Conservation (phyloP, 371 early-diverging fungal genomes). For the Synchytrium microbalum region DNA sequence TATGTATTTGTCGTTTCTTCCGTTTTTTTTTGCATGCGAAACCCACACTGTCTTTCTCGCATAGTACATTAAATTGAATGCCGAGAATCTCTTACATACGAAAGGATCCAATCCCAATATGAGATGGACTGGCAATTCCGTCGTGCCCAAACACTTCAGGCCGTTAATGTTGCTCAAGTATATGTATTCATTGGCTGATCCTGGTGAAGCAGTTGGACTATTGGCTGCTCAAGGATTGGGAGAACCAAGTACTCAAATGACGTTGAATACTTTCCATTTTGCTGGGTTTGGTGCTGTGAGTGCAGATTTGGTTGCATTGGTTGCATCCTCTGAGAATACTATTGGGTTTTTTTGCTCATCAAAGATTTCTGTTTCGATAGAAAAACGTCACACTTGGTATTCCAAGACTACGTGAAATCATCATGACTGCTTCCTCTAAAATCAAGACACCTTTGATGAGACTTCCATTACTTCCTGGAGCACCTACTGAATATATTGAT, state of each 20-base stretch:
- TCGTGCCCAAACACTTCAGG: slow-evolving; percentile 54
- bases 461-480: slow-evolving; percentile 58
- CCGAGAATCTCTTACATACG: slow-evolving; percentile 38
- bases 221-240: slow-evolving; percentile 99
- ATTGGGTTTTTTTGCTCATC: slow-evolving; percentile 8
- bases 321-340: too few species aligned
- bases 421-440: slow-evolving; percentile 95
- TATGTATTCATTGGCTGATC: slow-evolving; percentile 86
- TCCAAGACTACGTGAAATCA: slow-evolving; percentile 98
- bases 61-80: slow-evolving; percentile 63
- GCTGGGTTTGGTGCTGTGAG: slow-evolving; percentile 96
- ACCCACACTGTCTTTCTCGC: slow-evolving; percentile 16
- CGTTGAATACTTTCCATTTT: slow-evolving; percentile 99
- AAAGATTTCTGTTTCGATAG: slow-evolving; percentile 27
- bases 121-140: slow-evolving; percentile 23
- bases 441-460: slow-evolving; percentile 96
- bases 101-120: slow-evolving; percentile 13
- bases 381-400: slow-evolving; percentile 99
- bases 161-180: slow-evolving; percentile 91
- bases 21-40: not conserved
- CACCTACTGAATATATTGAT: slow-evolving; percentile 15
- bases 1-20: not conserved
- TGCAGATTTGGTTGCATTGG: slow-evolving; percentile 6
- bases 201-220: slow-evolving; percentile 98
- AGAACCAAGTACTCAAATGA: slow-evolving; percentile 99